Percentiles rank a stretch among this genome's conserved stretches.
Evolutionary conservation across 2,329 filamentous ascomycete species (phyloP).

Genomic region (Raffaelea albimanens): DNA sequence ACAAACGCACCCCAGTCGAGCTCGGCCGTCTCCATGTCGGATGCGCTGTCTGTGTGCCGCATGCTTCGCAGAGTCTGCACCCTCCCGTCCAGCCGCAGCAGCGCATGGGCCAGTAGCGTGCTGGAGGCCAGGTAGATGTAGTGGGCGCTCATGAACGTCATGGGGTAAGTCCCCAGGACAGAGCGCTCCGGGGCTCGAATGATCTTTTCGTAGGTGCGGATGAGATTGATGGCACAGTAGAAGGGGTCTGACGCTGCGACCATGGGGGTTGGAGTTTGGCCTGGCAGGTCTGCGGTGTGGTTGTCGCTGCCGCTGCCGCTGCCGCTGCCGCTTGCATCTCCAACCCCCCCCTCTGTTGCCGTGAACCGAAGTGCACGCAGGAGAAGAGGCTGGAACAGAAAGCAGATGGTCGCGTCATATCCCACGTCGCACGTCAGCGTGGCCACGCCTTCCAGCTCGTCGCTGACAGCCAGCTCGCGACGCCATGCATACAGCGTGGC

Average conservation of each 20-base stretch:
- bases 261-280: background rate
- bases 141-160: constrained; percentile 21
- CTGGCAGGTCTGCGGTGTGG: background rate
- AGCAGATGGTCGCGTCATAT: constrained; percentile 21
- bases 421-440: constrained; percentile 22
- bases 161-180: constrained; percentile 18
- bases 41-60: constrained; percentile 1
- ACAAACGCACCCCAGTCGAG: constrained; percentile 12
- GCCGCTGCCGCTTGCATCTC: background rate
- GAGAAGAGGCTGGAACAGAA: constrained; percentile 22
- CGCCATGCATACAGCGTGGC: constrained; percentile 10
- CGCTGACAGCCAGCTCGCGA: constrained; percentile 9
- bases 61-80: constrained; percentile 14
- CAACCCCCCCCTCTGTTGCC: background rate
- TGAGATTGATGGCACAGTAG: constrained; percentile 18
- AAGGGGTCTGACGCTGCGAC: constrained; percentile 19
- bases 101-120: constrained; percentile 19
- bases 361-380: constrained; percentile 6
- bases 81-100: constrained; percentile 19
- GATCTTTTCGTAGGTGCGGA: constrained; percentile 20
- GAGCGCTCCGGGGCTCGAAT: constrained; percentile 20
- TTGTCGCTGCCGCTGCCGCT: background rate
- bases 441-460: constrained; percentile 14
- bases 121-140: constrained; percentile 22
- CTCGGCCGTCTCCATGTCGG: background rate